Evolutionary conservation across 1,284 basidiomycete species (phyloP).

Genomic region (Volvariella volvacea): DNA sequence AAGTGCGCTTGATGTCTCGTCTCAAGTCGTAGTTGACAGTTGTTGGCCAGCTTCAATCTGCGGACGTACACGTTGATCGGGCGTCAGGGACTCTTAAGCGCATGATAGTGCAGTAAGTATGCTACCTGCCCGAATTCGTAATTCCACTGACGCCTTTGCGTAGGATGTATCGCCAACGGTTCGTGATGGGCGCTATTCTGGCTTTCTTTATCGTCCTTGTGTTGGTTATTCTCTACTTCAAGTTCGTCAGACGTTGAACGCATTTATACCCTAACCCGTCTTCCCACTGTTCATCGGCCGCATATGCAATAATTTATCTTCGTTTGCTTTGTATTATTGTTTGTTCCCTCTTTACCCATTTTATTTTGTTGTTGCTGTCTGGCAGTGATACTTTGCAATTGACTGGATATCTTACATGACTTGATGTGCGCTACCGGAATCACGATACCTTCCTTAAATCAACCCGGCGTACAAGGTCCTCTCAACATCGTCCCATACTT

Average conservation of each 20-base stretch:
- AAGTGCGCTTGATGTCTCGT: conserved; percentile 17
- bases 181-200: conserved; percentile 29
- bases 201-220: conserved; percentile 33
- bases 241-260: conserved; percentile 19
- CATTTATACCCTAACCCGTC: no score
- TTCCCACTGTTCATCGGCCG: no score
- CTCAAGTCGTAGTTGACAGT: background rate
- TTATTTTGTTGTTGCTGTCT: no score
- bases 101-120: conserved; percentile 38
- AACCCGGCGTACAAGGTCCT: conserved; percentile 16
- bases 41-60: conserved; percentile 14
- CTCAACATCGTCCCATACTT: conserved; percentile 14
- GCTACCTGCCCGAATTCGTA: background rate
- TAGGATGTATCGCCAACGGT: conserved; percentile 38
- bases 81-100: conserved; percentile 37
- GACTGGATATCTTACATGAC: no score
- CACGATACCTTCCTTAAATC: background rate
- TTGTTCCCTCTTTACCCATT: no score
- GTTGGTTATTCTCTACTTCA: conserved; percentile 37
- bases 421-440: no score
- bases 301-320: no score
- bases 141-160: background rate
- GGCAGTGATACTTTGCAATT: no score
- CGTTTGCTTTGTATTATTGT: no score
- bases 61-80: conserved; percentile 35